Evolutionary conservation across 805 yeast species (phyloP), one percentile per base, ranked within the genome.

Genomic region (Barnettozyma vustinii): DNA sequence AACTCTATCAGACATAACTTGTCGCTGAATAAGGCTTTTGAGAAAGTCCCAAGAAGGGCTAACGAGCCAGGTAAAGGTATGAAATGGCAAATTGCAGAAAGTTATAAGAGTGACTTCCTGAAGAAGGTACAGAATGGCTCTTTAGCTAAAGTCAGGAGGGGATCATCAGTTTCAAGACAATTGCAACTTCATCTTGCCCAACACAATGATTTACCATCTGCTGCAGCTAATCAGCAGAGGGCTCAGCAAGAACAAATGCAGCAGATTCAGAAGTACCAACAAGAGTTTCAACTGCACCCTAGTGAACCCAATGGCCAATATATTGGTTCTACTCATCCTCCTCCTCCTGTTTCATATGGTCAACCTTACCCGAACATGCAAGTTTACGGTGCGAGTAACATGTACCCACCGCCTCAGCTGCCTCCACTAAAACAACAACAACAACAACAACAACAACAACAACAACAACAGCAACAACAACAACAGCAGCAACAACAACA

Each of bases 11-110:
- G 99, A 58, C 99, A 94, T 68, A 94, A 94, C 65, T 71, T 94
- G 48, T 90, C 97, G 2, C 73, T 94, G 51, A 94, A 94, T 68
- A 94, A 92, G 71, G 98, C 99, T 15, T 94, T 94, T 70, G 98
- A 92, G 61, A 94, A 94, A 69, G 97, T 92, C 20, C 97, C 98
- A 37, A 77, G 99, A 61, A 80, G 87, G 63, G 91, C 96, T 27
- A 85, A 89, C 65, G 98, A 94, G 69, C 97, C 98, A 0, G 99
- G 99, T 16, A 94, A 94, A 67, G 98, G 99, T 55, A 92, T 94
- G 96, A 94, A 94, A 69, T 94, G 99, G 99, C 95, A 90, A 69
- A 91, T 94, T 51, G 81, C 90, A 54, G 94, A 88, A 37, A 71
- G 82, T 43, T 92, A 86, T 65, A 83, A 85, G 59, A 83, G 82